phyloP scores from a whole-genome alignment of 2,329 filamentous ascomycete genomes.

The Paecilomyces sp. region DNA sequence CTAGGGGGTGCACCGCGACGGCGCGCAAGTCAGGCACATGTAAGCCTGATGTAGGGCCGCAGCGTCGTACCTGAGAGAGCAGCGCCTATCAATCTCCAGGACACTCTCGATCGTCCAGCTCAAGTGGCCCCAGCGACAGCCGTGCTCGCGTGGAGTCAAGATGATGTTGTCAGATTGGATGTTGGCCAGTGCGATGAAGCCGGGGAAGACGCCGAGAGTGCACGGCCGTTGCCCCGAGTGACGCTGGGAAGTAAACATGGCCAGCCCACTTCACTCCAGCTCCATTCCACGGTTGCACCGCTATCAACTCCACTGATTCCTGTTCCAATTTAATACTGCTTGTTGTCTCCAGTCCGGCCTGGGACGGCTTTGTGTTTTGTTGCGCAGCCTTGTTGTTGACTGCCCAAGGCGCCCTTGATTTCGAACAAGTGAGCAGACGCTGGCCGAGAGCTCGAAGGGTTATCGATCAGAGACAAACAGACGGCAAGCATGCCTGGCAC shows the following conservation, averaged over 20 bases:
- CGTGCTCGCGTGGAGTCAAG: not conserved
- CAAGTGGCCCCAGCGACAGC: not conserved
- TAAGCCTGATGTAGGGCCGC: not conserved
- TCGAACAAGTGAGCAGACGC: constrained; percentile 23
- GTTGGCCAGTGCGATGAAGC: not conserved
- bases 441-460: constrained; percentile 26
- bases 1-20: not conserved
- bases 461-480: constrained; percentile 8
- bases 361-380: not conserved
- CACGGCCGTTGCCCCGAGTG: constrained; percentile 20
- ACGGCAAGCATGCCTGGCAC: constrained; percentile 51
- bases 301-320: constrained; percentile 15
- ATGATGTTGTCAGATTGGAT: not conserved
- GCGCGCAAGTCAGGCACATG: not conserved
- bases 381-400: not conserved
- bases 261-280: not conserved
- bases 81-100: not conserved
- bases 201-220: not conserved
- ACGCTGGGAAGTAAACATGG: constrained; percentile 19
- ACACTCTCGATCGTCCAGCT: not conserved
- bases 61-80: not conserved
- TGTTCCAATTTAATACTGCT: constrained; percentile 7
- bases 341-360: constrained; percentile 1
- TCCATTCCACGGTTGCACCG: not conserved
- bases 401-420: constrained; percentile 5